phyloP scores from a whole-genome alignment of 148 eudicot genomes.

The Polygonum maritimum region DNA sequence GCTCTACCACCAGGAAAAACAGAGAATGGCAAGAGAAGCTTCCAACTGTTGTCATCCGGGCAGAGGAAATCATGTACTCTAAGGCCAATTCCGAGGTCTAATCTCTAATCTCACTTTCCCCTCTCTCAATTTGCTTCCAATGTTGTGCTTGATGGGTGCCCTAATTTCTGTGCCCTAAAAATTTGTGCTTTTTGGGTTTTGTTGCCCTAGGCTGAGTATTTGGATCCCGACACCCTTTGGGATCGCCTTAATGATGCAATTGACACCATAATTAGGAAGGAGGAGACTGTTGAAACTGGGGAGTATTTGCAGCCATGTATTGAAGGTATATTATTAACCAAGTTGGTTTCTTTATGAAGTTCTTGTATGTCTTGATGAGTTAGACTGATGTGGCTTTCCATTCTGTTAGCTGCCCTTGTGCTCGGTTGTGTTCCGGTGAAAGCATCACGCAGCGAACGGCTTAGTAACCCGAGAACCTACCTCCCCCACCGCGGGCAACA shows the following conservation, averaged over 20 bases:
- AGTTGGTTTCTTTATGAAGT: neutral
- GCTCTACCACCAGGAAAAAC: constrained; percentile 56
- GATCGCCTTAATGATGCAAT: constrained; percentile 83
- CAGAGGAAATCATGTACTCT: constrained; percentile 96
- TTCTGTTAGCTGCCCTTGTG: constrained; percentile 77
- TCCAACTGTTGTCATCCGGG: constrained; percentile 74
- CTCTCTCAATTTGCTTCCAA: neutral
- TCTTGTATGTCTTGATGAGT: neutral
- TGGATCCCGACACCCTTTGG: constrained; percentile 74
- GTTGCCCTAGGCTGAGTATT: constrained; percentile 65
- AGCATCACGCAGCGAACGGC: constrained; percentile 79
- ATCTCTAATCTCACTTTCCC: neutral
- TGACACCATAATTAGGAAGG: constrained; percentile 80
- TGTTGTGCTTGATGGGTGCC: constrained; percentile 2
- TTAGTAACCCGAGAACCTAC: constrained; percentile 60
- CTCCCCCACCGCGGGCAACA: constrained; percentile 53
- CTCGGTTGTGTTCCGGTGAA: constrained; percentile 84
- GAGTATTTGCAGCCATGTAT: constrained; percentile 83
- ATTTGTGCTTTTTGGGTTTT: neutral
- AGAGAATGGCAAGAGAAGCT: constrained; percentile 96
- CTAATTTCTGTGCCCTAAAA: neutral
- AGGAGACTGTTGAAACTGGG: constrained; percentile 71
- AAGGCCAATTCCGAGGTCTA: constrained; percentile 98
- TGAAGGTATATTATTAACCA: constrained; percentile 48
- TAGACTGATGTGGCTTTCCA: neutral